phyloP scores from a whole-genome alignment of 2,329 filamentous ascomycete species.

The Plenodomus lindquistii region DNA sequence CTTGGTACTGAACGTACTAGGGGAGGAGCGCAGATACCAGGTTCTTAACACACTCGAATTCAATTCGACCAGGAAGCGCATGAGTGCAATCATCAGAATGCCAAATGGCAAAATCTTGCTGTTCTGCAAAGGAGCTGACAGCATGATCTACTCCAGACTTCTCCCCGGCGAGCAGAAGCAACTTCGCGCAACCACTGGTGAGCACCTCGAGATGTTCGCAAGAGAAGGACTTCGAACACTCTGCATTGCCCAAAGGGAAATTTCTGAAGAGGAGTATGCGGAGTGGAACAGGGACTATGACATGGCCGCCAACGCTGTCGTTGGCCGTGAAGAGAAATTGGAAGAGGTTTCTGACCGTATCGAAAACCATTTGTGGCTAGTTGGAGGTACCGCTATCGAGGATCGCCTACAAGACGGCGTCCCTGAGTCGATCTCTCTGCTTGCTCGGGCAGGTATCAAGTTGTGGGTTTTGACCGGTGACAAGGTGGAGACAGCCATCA shows the following conservation, averaged over 20 bases:
- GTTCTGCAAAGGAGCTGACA: slow-evolving; percentile 97
- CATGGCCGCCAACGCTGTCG: slow-evolving; percentile 78
- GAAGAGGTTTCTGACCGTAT: slow-evolving; percentile 88
- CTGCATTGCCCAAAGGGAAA: slow-evolving; percentile 83
- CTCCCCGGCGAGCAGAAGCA: slow-evolving; percentile 84
- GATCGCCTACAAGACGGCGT: slow-evolving; percentile 96
- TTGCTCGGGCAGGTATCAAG: slow-evolving; percentile 94
- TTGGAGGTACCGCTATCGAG: slow-evolving; percentile 96
- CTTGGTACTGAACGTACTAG: slow-evolving; percentile 83
- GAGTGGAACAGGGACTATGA: slow-evolving; percentile 88
- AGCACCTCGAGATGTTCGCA: slow-evolving; percentile 96
- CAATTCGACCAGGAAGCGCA: slow-evolving; percentile 93
- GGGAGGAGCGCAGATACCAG: slow-evolving; percentile 80
- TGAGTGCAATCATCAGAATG: slow-evolving; percentile 97
- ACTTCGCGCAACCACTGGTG: slow-evolving; percentile 79
- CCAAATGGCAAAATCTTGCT: slow-evolving; percentile 86
- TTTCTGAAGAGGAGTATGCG: slow-evolving; percentile 81
- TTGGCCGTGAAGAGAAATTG: slow-evolving; percentile 88
- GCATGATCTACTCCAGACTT: slow-evolving; percentile 91
- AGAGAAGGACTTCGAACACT: slow-evolving; percentile 92
- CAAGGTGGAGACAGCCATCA: slow-evolving; percentile 99
- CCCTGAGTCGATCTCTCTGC: slow-evolving; percentile 88
- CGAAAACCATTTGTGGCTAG: slow-evolving; percentile 82
- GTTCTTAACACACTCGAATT: slow-evolving; percentile 96
- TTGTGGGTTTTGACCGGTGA: slow-evolving; percentile 98